Percentiles rank a stretch among this genome's conserved stretches.
phyloP scores from a whole-genome alignment of 768 basidiomycete species.

The Crucibulum laeve region DNA sequence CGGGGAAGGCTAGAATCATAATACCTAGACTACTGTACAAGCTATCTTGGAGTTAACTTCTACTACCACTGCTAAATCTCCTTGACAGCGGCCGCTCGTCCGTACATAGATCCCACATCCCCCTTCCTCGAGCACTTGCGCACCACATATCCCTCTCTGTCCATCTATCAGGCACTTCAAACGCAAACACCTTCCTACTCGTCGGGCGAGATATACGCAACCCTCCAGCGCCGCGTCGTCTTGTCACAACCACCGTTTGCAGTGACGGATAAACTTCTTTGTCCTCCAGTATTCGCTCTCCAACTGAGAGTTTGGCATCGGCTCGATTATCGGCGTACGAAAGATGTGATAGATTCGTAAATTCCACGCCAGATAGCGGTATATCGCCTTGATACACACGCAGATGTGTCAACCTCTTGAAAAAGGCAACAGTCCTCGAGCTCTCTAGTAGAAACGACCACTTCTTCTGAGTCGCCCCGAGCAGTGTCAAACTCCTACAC shows the following conservation, averaged over 20 bases:
- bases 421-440: conserved; percentile 19
- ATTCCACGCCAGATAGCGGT: conserved; percentile 16
- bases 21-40: neutral
- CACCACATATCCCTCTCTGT: conserved; percentile 35
- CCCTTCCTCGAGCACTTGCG: conserved; percentile 20
- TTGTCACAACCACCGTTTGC: conserved; percentile 25
- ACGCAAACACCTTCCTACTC: conserved; percentile 17
- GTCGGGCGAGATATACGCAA: conserved; percentile 15
- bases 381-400: conserved; percentile 27
- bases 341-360: conserved; percentile 22
- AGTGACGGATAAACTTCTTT: conserved; percentile 20
- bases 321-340: conserved; percentile 20
- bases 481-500: conserved; percentile 26
- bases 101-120: conserved; percentile 27
- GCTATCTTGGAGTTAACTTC: conserved; percentile 3
- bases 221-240: conserved; percentile 15
- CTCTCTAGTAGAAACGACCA: conserved; percentile 17
- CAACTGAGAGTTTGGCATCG: conserved; percentile 5
- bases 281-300: conserved; percentile 16
- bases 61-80: conserved; percentile 1
- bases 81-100: neutral
- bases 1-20: no score
- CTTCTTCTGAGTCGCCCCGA: conserved; percentile 18
- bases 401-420: conserved; percentile 26
- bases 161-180: conserved; percentile 19